A percentile compares a stretch with the other conserved stretches of the same genome.
Evolutionary conservation across 495 filamentous ascomycete species (phyloP).

Genomic region (Cercophora scortea): DNA sequence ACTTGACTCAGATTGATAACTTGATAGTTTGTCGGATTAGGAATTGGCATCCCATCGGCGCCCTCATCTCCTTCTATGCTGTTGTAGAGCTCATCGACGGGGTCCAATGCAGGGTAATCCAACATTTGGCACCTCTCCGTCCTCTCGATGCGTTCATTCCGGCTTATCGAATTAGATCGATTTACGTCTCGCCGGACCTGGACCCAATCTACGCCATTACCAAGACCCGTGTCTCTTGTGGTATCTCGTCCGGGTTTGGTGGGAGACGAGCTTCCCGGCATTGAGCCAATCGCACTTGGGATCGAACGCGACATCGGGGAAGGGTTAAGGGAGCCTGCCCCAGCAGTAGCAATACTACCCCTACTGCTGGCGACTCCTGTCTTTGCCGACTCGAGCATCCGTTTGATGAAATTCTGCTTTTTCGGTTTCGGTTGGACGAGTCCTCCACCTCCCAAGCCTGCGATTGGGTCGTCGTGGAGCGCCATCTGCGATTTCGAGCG

Average conservation of each 20-base stretch:
- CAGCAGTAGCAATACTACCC: constrained; percentile 68
- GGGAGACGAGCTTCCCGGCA: constrained; percentile 29
- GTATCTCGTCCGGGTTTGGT: constrained; percentile 40
- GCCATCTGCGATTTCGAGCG: constrained; percentile 41
- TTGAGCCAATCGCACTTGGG: not conserved
- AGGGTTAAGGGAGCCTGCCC: constrained; percentile 31
- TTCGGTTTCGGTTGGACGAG: constrained; percentile 81
- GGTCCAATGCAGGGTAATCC: constrained; percentile 78
- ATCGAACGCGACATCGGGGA: constrained; percentile 19
- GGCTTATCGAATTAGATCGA: constrained; percentile 83
- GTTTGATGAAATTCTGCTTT: constrained; percentile 93
- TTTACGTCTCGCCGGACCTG: constrained; percentile 94
- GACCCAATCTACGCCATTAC: constrained; percentile 75
- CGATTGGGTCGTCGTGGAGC: constrained; percentile 40
- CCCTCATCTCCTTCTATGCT: constrained; percentile 87
- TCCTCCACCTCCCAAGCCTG: constrained; percentile 46
- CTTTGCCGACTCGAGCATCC: constrained; percentile 89
- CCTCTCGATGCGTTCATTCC: constrained; percentile 77
- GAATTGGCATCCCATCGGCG: constrained; percentile 72
- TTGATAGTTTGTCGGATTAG: constrained; percentile 76
- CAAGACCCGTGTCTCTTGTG: constrained; percentile 60
- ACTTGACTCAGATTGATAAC: constrained; percentile 74
- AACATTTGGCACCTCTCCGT: constrained; percentile 93
- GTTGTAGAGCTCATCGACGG: constrained; percentile 80
- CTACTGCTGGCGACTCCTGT: constrained; percentile 85